Evolutionary conservation across 2,329 filamentous ascomycete species (phyloP).

Genomic region (Fusarium kyushuense): DNA sequence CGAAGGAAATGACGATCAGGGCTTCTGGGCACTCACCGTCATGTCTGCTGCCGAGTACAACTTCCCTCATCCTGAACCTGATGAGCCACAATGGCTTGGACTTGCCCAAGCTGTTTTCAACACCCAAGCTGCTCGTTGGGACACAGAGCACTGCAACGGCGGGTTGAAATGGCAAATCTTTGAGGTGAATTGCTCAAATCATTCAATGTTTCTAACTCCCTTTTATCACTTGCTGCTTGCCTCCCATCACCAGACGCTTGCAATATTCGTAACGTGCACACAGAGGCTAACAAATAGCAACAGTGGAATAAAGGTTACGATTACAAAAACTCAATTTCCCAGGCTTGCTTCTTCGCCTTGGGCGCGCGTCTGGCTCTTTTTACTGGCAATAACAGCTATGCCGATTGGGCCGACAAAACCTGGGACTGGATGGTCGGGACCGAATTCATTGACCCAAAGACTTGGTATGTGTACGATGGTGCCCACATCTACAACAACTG

Average conservation of each 20-base stretch:
- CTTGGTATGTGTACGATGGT: constrained; percentile 73
- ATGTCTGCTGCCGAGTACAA: constrained; percentile 78
- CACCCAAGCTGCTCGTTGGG: constrained; percentile 80
- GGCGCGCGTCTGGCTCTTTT: constrained; percentile 78
- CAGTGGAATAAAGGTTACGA: constrained; percentile 82
- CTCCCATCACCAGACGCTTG: neutral
- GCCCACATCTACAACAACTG: constrained; percentile 69
- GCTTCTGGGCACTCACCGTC: constrained; percentile 78
- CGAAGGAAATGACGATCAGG: constrained; percentile 81
- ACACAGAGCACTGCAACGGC: constrained; percentile 74
- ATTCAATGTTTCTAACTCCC: neutral
- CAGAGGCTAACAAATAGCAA: constrained; percentile 12
- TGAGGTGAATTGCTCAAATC: constrained; percentile 50
- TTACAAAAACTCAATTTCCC: constrained; percentile 78
- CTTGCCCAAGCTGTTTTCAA: constrained; percentile 86
- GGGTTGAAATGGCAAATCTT: constrained; percentile 89
- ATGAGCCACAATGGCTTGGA: constrained; percentile 74
- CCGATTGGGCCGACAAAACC: constrained; percentile 78
- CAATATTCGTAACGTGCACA: neutral
- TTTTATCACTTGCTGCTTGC: neutral
- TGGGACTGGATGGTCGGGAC: constrained; percentile 76
- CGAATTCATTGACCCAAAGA: constrained; percentile 66
- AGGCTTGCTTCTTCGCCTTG: constrained; percentile 72
- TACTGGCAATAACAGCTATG: constrained; percentile 81
- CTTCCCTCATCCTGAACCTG: constrained; percentile 68